Percentiles rank a stretch among this genome's conserved stretches.
Evolutionary conservation across 106 monocot species (phyloP).

Genomic region (Dendrobium officinale): DNA sequence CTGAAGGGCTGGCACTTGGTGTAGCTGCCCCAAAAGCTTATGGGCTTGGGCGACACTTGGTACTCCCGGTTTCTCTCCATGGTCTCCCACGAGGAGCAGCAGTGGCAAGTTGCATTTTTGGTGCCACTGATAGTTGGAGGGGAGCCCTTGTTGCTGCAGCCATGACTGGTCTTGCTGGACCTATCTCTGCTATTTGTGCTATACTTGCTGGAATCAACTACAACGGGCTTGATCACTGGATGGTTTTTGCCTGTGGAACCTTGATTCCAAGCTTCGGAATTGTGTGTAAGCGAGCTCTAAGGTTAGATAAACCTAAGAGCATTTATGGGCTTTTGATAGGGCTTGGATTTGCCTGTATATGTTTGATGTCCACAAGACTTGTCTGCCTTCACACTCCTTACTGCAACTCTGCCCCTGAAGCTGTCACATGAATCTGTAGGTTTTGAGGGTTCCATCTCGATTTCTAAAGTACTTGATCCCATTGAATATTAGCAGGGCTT

Average conservation of each 20-base stretch:
- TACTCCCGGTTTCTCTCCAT: slow-evolving; percentile 84
- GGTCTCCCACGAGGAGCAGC: slow-evolving; percentile 95
- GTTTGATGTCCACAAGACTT: slow-evolving; percentile 82
- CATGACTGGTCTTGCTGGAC: slow-evolving; percentile 78
- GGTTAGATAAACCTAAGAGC: slow-evolving; percentile 49
- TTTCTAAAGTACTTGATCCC: no score
- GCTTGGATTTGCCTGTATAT: slow-evolving; percentile 56
- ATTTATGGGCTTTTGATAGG: slow-evolving; percentile 72
- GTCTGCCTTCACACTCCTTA: slow-evolving; percentile 96
- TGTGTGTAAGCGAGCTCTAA: slow-evolving; percentile 50
- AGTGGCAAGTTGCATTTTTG: slow-evolving; percentile 87
- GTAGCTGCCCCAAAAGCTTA: slow-evolving; percentile 93
- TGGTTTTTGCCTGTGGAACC: slow-evolving; percentile 86
- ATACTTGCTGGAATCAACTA: slow-evolving; percentile 88
- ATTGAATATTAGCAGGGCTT: background rate
- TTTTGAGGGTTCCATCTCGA: background rate
- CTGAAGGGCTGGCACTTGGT: slow-evolving; percentile 85
- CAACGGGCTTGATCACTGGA: slow-evolving; percentile 75
- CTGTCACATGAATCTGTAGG: slow-evolving; percentile 47
- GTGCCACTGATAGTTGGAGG: slow-evolving; percentile 89
- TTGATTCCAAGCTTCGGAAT: slow-evolving; percentile 64
- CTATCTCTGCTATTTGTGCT: slow-evolving; percentile 72
- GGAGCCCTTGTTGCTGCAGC: slow-evolving; percentile 70
- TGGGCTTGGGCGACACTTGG: slow-evolving; percentile 85
- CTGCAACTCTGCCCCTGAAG: slow-evolving; percentile 97